Conservation (phyloP, 2,329 filamentous ascomycete genomes). For the Trichoderma atroviride region DNA sequence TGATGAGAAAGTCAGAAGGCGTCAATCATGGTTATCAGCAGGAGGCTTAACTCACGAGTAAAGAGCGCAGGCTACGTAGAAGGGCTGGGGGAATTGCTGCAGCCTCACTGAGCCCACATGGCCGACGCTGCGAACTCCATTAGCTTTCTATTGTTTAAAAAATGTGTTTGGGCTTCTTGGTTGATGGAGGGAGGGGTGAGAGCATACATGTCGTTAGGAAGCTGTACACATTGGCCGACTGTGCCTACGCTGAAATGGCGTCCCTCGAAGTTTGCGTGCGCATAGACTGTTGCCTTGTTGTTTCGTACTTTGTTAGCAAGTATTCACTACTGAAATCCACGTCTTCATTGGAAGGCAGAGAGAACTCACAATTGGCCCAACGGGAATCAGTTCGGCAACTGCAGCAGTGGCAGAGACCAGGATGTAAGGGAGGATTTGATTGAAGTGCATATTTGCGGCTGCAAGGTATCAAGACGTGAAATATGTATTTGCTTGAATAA, state of each 20-base stretch:
- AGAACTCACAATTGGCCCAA: neutral
- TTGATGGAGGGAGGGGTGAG: too few species aligned
- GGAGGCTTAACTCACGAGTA: neutral
- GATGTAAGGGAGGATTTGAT: neutral
- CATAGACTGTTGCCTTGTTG: neutral
- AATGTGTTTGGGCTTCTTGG: too few species aligned
- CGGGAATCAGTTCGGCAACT: neutral
- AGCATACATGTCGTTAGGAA: neutral
- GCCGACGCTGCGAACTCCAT: neutral
- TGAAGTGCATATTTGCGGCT: neutral
- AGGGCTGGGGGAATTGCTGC: neutral
- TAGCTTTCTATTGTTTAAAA: neutral
- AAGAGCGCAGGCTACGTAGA: conserved; percentile 7
- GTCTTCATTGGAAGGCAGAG: too few species aligned
- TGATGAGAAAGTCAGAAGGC: neutral
- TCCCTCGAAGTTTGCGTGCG: neutral
- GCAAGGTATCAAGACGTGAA: neutral
- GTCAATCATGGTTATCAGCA: too few species aligned
- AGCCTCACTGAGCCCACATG: conserved; percentile 2
- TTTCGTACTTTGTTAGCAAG: neutral
- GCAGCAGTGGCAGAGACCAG: neutral
- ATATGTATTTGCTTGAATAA: neutral
- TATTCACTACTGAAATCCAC: neutral
- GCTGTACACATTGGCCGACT: neutral
- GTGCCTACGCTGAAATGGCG: neutral